Evolutionary conservation across 1,284 basidiomycete species (phyloP).

Genomic region (Naganishia sp.): DNA sequence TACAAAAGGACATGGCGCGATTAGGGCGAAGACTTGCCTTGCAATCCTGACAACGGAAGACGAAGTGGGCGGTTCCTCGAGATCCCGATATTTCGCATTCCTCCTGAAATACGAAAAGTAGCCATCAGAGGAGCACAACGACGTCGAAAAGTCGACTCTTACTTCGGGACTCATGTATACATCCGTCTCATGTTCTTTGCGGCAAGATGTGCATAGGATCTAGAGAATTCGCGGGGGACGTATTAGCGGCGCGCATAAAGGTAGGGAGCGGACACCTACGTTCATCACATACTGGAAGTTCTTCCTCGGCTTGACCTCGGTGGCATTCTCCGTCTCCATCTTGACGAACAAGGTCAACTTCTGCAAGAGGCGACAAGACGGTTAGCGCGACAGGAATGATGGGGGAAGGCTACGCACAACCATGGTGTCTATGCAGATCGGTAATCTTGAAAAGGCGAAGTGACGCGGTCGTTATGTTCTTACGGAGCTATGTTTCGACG

Average conservation of each 20-base stretch:
- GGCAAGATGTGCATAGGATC: slow-evolving; percentile 50
- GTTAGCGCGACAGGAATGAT: not conserved
- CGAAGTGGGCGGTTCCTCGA: slow-evolving; percentile 52
- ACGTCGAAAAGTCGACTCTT: slow-evolving; percentile 8
- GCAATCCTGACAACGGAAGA: slow-evolving; percentile 52
- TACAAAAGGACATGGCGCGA: not conserved
- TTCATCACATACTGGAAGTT: slow-evolving; percentile 53
- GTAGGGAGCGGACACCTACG: slow-evolving; percentile 38
- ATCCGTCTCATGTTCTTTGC: slow-evolving; percentile 51
- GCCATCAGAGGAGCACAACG: slow-evolving; percentile 11
- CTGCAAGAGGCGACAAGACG: slow-evolving; percentile 34
- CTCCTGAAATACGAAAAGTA: slow-evolving; percentile 36
- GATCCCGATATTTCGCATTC: slow-evolving; percentile 52
- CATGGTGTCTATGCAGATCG: not conserved
- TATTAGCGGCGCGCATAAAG: not conserved
- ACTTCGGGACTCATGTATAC: slow-evolving; percentile 50
- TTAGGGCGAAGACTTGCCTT: slow-evolving; percentile 42
- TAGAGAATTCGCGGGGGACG: slow-evolving; percentile 19
- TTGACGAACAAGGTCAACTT: slow-evolving; percentile 51
- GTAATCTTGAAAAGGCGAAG: too few species aligned
- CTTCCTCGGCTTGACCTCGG: slow-evolving; percentile 45
- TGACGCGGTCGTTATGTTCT: too few species aligned
- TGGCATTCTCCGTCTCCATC: slow-evolving; percentile 53
- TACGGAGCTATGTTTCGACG: too few species aligned
- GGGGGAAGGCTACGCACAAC: not conserved